Base-by-base conservation (phyloP, 306 rosid species). In the Cucurbita pepo region DNA sequence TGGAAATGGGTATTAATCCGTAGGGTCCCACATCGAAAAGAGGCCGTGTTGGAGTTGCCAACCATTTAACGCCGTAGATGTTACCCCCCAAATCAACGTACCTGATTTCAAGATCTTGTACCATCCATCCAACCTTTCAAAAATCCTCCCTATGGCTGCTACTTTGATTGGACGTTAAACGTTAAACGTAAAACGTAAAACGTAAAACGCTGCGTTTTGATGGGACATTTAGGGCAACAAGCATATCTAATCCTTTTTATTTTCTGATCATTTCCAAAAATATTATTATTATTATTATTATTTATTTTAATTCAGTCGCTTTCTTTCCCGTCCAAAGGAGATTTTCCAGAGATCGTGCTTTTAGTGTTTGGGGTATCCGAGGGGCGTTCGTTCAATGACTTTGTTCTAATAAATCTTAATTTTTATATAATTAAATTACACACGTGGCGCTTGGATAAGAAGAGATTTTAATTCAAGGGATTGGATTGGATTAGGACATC, bases 31-130 rank as follows among this genome's bases (percentile, higher is more conserved):
- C 73, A 37, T 8, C 6, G 44, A 62, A 7, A 36, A 55, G 63
- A 30, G 81, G 43, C 78, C 80, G 81, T 81, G 83, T 73, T 81
- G 38, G 48, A 67, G 53, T 75, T 57, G 79, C 77, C 48, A 25
- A 54, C 74, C 47, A 71, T 34, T 64, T 48, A 45, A 66, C 34
- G 72, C 55, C 55, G 72, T 56, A 66, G 72, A 66, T 66, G 53
- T 30, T 30, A 3, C 53, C 19, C 53, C 11, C 22, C 0, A 47
- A 48, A 69, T 48, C 73, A 69, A 69, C 73, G 73, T 25, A 13
- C 73, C 25, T 3, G 74, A 73, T 78, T 71, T 18, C 16, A 16
- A 25, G 40, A 69, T 70, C 44, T 51, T 51, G 1, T 43, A 6
- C 0, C 10, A 44, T 11, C 16, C 13, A 65, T 11, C 16, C 13